phyloP scores from a whole-genome alignment of 176 grass and related monocot species.

The Oryza meridionalis region DNA sequence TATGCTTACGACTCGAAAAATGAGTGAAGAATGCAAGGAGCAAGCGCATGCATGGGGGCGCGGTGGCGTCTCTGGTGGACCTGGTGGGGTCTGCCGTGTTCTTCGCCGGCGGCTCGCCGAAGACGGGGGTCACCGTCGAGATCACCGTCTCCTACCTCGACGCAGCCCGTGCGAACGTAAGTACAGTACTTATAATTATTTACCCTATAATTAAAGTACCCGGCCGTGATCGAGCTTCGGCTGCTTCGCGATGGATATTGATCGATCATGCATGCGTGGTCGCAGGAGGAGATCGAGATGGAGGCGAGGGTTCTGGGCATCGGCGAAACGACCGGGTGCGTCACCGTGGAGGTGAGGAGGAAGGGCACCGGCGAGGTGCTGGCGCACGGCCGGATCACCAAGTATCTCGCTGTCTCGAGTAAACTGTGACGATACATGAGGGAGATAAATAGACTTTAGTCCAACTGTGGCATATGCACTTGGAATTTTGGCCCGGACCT shows the following conservation, averaged over 20 bases:
- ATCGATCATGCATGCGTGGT: neutral
- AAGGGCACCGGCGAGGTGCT: constrained; percentile 45
- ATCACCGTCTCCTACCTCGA: constrained; percentile 40
- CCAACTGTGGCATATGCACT: too few relatives aligned
- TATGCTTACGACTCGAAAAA: too few relatives aligned
- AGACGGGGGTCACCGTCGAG: constrained; percentile 39
- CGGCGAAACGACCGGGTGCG: constrained; percentile 26
- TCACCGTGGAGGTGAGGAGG: constrained; percentile 43
- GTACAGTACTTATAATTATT: too few relatives aligned
- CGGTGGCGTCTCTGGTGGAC: constrained; percentile 45
- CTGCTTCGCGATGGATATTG: neutral
- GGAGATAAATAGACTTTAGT: too few relatives aligned
- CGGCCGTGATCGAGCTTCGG: too few relatives aligned
- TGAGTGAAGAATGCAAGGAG: constrained; percentile 6
- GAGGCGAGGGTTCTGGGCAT: constrained; percentile 40
- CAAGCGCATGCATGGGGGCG: constrained; percentile 35
- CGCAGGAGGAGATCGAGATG: constrained; percentile 51
- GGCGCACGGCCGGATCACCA: constrained; percentile 40
- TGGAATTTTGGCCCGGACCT: too few relatives aligned
- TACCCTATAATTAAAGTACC: too few relatives aligned
- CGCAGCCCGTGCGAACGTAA: constrained; percentile 19
- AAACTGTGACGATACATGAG: constrained; percentile 25
- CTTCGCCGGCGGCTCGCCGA: constrained; percentile 42
- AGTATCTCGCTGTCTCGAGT: constrained; percentile 34
- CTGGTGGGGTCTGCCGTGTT: constrained; percentile 33